Percentiles rank a stretch among this genome's conserved stretches.
These are phyloP conservation scores for Xylaria sp. DNA, from an alignment of 2,329 filamentous ascomycete genomes.

Conservation along the genomic window DNA sequence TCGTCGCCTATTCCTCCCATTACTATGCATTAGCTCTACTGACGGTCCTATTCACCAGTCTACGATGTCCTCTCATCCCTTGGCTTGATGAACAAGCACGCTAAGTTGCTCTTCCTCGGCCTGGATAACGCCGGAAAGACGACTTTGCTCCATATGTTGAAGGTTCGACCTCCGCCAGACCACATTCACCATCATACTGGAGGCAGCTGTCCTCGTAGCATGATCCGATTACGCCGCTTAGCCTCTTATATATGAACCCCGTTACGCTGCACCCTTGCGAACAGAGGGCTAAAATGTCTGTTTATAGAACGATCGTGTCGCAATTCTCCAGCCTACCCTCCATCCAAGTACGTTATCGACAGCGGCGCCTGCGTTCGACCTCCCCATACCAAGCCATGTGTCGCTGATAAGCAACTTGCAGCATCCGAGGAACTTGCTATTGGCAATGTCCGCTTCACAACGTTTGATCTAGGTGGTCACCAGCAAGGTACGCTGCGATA, in stretches of 20 bases:
- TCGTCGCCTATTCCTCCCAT: constrained; percentile 55
- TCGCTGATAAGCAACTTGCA: constrained; percentile 50
- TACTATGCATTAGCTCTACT: constrained; percentile 37
- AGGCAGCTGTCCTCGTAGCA: constrained; percentile 4
- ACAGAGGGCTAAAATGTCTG: constrained; percentile 23
- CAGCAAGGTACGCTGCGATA: constrained; percentile 74
- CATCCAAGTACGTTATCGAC: constrained; percentile 78
- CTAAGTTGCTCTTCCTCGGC: constrained; percentile 92
- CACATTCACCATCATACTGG: constrained; percentile 7
- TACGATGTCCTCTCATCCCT: constrained; percentile 90
- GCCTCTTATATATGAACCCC: not conserved
- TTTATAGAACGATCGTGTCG: constrained; percentile 85
- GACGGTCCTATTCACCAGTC: constrained; percentile 66
- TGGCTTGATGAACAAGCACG: constrained; percentile 93
- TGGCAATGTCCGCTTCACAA: constrained; percentile 93
- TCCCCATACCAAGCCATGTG: constrained; percentile 40
- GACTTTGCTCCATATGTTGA: constrained; percentile 92
- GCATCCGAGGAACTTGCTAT: constrained; percentile 93
- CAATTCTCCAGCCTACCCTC: constrained; percentile 88
- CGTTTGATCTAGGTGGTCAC: constrained; percentile 92
- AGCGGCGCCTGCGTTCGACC: constrained; percentile 16
- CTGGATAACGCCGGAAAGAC: constrained; percentile 97
- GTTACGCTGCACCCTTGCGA: not conserved
- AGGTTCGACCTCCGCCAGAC: constrained; percentile 66
- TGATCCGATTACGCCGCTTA: constrained; percentile 28